A percentile compares a stretch with the other conserved stretches of the same genome.
These are phyloP conservation scores for Ensete glaucum DNA, from an alignment of 176 grass and related monocot species.

Conservation along the genomic window DNA sequence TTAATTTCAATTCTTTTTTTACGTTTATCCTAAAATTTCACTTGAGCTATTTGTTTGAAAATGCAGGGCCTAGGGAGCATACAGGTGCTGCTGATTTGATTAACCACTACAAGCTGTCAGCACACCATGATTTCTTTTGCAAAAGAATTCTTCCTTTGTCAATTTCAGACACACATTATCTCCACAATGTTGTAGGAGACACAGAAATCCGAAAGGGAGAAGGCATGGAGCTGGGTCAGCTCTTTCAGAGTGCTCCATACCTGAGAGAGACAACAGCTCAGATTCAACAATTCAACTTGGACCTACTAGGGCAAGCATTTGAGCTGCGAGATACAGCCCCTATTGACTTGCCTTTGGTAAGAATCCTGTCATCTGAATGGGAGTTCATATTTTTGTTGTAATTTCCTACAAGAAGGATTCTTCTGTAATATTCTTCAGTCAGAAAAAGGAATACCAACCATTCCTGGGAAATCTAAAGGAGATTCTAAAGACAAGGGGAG, in stretches of 20 bases:
- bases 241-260: conserved; percentile 57
- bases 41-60: background rate
- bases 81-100: conserved; percentile 90
- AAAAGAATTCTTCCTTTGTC: conserved; percentile 65
- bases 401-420: conserved; percentile 5
- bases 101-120: conserved; percentile 64
- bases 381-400: background rate
- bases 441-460: conserved; percentile 79
- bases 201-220: conserved; percentile 94
- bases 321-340: conserved; percentile 76
- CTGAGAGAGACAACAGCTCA: conserved; percentile 55
- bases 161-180: conserved; percentile 90
- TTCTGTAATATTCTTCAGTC: conserved; percentile 23
- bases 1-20: background rate
- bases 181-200: conserved; percentile 83
- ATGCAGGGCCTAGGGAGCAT: conserved; percentile 80
- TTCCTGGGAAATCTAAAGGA: conserved; percentile 64
- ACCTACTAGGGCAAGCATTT: conserved; percentile 71
- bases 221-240: conserved; percentile 94
- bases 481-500: conserved; percentile 86
- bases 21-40: background rate
- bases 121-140: conserved; percentile 96
- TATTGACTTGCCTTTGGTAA: conserved; percentile 85
- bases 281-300: conserved; percentile 71
- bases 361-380: conserved; percentile 5